Evolutionary conservation across 495 filamentous ascomycete species (phyloP).

Genomic region (Xylaria grammica): DNA sequence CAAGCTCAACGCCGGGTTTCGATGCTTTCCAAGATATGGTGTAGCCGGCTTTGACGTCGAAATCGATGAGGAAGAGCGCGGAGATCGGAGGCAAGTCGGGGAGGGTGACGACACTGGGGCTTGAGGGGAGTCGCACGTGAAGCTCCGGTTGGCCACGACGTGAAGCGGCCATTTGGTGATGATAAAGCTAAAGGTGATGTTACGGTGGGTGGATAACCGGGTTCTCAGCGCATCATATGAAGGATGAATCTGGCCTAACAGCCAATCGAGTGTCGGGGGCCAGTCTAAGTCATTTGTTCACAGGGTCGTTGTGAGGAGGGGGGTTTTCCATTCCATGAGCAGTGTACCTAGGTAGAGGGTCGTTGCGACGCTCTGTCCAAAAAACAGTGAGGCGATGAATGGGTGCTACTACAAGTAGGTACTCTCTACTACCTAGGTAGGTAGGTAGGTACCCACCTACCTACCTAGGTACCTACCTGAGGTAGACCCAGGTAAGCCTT

Average conservation of each 20-base stretch:
- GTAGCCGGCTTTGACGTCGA: slow-evolving; percentile 85
- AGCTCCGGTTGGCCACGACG: slow-evolving; percentile 57
- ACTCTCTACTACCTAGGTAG: too few relatives aligned
- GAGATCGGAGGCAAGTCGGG: slow-evolving; percentile 73
- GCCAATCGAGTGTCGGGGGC: too few relatives aligned
- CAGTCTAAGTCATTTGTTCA: neutral
- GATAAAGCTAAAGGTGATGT: neutral
- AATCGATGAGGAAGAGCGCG: slow-evolving; percentile 84
- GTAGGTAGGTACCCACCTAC: too few relatives aligned
- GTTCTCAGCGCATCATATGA: neutral
- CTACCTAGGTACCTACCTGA: too few relatives aligned
- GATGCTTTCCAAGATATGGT: slow-evolving; percentile 87
- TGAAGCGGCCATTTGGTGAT: slow-evolving; percentile 51
- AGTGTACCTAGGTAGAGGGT: too few relatives aligned
- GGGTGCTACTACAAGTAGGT: too few relatives aligned
- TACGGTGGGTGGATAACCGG: neutral
- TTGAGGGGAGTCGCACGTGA: slow-evolving; percentile 47
- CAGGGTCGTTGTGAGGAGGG: too few relatives aligned
- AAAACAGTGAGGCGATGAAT: too few relatives aligned
- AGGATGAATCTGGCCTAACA: neutral
- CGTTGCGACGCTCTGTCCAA: too few relatives aligned
- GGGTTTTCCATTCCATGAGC: too few relatives aligned
- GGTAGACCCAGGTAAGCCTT: too few relatives aligned
- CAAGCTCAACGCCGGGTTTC: slow-evolving; percentile 73
- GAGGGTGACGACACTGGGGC: slow-evolving; percentile 36